Evolutionary conservation across 768 basidiomycete species (phyloP).

Genomic region (Rhodosporidiobolus sp.): DNA sequence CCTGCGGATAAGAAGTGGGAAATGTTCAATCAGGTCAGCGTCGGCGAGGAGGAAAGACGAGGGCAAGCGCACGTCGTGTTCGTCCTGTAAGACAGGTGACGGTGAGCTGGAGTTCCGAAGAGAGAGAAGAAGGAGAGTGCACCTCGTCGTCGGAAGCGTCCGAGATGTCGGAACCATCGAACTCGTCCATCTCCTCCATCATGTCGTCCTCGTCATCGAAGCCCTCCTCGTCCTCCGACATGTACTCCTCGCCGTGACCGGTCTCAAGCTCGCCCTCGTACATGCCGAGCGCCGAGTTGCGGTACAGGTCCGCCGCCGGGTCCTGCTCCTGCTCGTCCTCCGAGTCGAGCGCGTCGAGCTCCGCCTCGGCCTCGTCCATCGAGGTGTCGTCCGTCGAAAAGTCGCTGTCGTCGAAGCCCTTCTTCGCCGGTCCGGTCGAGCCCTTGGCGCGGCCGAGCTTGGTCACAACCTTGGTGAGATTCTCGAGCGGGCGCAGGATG

Average conservation of each 20-base stretch:
- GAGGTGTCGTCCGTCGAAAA: conserved; percentile 54
- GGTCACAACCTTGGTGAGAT: conserved; percentile 91
- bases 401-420: conserved; percentile 57
- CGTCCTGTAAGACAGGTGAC: background rate
- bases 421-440: conserved; percentile 35
- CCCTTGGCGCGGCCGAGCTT: conserved; percentile 77
- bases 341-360: conserved; percentile 58
- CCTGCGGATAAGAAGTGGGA: background rate
- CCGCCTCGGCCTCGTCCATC: conserved; percentile 46
- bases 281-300: conserved; percentile 95
- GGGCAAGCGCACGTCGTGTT: background rate
- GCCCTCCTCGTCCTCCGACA: conserved; percentile 39
- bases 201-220: conserved; percentile 43
- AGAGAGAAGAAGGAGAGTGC: background rate
- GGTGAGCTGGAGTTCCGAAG: background rate
- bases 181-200: conserved; percentile 39
- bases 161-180: conserved; percentile 22
- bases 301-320: conserved; percentile 88
- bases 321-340: conserved; percentile 64
- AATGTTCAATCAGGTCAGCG: background rate
- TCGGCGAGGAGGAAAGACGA: background rate
- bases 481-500: conserved; percentile 81
- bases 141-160: conserved; percentile 36
- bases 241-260: conserved; percentile 42
- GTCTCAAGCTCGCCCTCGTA: conserved; percentile 48